A percentile compares a stretch with the other conserved stretches of the same genome.
Conservation (phyloP, 257 asterid genomes). For the Osmanthus fragrans region DNA sequence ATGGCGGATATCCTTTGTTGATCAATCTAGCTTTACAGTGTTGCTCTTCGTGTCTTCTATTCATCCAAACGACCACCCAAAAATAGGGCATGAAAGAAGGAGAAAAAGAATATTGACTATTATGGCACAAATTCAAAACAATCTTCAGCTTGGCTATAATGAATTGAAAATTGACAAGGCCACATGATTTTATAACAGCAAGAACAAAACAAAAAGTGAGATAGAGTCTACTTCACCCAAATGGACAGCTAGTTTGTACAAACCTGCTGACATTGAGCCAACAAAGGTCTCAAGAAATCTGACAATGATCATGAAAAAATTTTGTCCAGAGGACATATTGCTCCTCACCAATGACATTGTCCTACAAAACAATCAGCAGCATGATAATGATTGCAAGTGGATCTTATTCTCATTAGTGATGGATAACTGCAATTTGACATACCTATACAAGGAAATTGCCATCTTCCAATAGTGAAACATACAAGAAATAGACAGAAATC, state of each 20-base stretch:
- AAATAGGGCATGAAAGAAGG: background rate
- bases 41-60: no score
- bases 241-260: slow-evolving; percentile 28
- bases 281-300: slow-evolving; percentile 96
- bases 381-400: slow-evolving; percentile 23
- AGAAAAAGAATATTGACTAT: background rate
- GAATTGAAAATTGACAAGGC: background rate
- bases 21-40: background rate
- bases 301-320: slow-evolving; percentile 76
- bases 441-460: slow-evolving; percentile 99
- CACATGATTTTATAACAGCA: slow-evolving; percentile 4
- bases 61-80: background rate
- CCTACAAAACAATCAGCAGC: slow-evolving; percentile 45
- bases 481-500: slow-evolving; percentile 29
- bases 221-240: background rate
- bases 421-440: slow-evolving; percentile 34
- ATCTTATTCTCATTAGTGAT: slow-evolving; percentile 23
- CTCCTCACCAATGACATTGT: slow-evolving; percentile 96
- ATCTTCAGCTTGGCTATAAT: background rate
- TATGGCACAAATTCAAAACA: background rate
- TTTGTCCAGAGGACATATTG: slow-evolving; percentile 73
- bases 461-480: slow-evolving; percentile 64
- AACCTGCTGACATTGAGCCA: slow-evolving; percentile 98
- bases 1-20: background rate
- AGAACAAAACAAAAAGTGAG: slow-evolving; percentile 11